Base-by-base conservation (phyloP, 2,329 filamentous ascomycete species). In the Aspergillus jensenii region DNA sequence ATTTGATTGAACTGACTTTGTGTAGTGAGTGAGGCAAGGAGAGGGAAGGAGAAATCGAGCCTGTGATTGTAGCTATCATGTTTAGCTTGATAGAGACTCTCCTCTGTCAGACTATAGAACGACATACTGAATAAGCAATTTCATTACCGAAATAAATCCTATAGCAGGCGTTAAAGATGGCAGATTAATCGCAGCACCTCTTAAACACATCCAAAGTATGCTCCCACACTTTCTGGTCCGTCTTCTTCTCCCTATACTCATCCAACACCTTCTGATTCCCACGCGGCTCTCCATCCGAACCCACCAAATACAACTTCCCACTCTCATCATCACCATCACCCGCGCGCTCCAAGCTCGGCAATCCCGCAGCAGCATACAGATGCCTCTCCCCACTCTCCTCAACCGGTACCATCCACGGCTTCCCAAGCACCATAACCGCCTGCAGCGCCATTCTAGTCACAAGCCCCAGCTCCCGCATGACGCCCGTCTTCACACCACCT, bases 331-430 rank as follows among this genome's bases (percentile, higher is more conserved):
- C 21, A 19, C 6, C 12, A 25, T 31, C 23, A 14, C 25, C 3
- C 27, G 3, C 27, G 11, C 27, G 27, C 27, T 31, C 4, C 9
- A 31, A 31, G 8, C 3, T 4, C 9, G 27, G 27, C 9, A 31
- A 4, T 31, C 27, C 27, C 27, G 25, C 23, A 23, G 56, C 56
- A 1, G 46, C 39, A 41, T 31, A 55, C 23, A 58, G 21, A 51
- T 58, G 56, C 17, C 56, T 39, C 27, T 58, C 56, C 6, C 56
- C 56, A 23, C 56, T 58, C 21, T 58, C 56, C 14, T 45, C 51
- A 14, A 59, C 21, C 33, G 51, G 19, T 11, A 47, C 35, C 51
- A 39, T 41, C 46, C 51, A 59, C n/a, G 56, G 56, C 41, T 12
- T 23, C 3, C 31, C 39, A 15, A 55, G n/a, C 1, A 37, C 52